Evolutionary conservation across 2,329 filamentous ascomycete genomes (phyloP), one percentile per base, ranked within the genome.

Genomic region (Aplosporella prunicola): DNA sequence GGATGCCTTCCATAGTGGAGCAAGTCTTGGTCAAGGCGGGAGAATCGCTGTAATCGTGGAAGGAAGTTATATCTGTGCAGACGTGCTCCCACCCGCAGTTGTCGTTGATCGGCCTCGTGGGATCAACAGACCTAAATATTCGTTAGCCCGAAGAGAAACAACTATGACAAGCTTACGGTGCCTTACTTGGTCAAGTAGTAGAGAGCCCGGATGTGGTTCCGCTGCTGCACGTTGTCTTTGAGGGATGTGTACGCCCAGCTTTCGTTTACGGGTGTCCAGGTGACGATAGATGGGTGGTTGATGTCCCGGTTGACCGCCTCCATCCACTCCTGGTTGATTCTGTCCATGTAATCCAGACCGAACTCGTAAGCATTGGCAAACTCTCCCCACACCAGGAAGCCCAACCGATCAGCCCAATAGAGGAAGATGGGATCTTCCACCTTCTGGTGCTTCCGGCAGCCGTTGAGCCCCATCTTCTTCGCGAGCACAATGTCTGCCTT

Each of bases 21-120:
- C 75, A 80, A 2, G 71, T 73, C 41, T 68, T 60, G 5, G 68
- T 62, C 5, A 82, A 64, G 15, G 66, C 69, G 0, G 69, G 62
- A 0, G 64, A 72, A 47, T 81, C 77, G 13, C 66, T 63, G 51
- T 82, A 82, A 53, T 82, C 77, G 52, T 82, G 78, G 61, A 78
- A 82, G 0, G 78, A 80, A 16, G 72, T 74, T 2, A 82, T 58
- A 46, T 82, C 78, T 0, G 73, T 78, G 9, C 64, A 47, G 5
- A 81, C 76, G 44, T 81, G 77, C 49, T 82, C 76, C 78, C 78
- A 82, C 22, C 78, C 78, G 45, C 78, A 82, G 55, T 82, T 82
- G 53, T 82, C 78, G 49, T 82, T 82, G 49, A 82, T 67, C 11
- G 76, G 76, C 5, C 78, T 61, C 0, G 72, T 79, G 2, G 72